phyloP scores from a whole-genome alignment of 1,139 yeast genomes.

The Blastobotrys raffinosifermentans region DNA sequence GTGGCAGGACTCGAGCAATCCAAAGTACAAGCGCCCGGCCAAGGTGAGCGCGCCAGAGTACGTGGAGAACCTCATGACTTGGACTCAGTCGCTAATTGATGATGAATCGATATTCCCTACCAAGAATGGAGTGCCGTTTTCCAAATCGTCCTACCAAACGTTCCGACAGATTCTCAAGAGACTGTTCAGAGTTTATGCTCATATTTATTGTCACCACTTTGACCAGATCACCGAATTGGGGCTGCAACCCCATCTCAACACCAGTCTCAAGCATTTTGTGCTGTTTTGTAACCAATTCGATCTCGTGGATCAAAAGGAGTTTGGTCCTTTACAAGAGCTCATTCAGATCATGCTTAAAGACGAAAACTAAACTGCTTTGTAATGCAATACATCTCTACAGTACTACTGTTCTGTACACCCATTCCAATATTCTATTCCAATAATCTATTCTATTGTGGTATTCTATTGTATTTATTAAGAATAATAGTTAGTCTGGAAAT shows the following conservation, averaged over 20 bases:
- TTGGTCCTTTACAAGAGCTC: constrained; percentile 86
- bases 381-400: background rate
- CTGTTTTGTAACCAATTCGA: constrained; percentile 80
- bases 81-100: constrained; percentile 89
- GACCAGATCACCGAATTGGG: constrained; percentile 91
- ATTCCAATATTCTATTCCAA: constrained; percentile 1
- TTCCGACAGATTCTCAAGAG: constrained; percentile 85
- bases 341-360: constrained; percentile 60
- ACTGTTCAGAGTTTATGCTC: constrained; percentile 93
- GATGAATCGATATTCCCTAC: constrained; percentile 87
- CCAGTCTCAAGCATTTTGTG: constrained; percentile 90
- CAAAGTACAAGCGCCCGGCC: constrained; percentile 53
- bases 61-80: constrained; percentile 84
- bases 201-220: constrained; percentile 94
- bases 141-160: constrained; percentile 46
- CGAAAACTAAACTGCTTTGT: too few species aligned
- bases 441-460: constrained; percentile 3
- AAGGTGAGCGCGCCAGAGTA: constrained; percentile 89
- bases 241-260: constrained; percentile 84
- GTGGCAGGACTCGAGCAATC: constrained; percentile 69
- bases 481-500: too few species aligned
- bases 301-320: constrained; percentile 71
- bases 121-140: constrained; percentile 79
- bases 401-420: background rate
- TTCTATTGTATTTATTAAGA: too few species aligned